These are phyloP conservation scores for Phytophthora boehmeriae DNA, from an alignment of 352 stramenopile genomes.

Conservation along the genomic window DNA sequence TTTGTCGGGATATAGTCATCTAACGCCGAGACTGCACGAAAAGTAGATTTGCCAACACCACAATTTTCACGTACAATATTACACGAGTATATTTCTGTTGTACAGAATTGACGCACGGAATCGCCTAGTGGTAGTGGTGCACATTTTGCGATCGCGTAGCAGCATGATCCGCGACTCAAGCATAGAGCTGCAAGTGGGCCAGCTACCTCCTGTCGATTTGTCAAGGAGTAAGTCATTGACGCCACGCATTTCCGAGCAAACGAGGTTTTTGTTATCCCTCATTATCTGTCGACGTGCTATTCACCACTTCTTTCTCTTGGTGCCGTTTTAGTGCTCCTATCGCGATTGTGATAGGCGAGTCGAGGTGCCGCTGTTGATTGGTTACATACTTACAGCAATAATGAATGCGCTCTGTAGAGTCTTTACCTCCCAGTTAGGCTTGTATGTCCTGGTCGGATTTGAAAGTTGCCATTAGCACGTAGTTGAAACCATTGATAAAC, in stretches of 20 bases:
- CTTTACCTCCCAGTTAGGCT: background rate
- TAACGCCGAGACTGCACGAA: background rate
- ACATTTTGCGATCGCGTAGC: slow-evolving; percentile 3
- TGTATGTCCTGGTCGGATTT: slow-evolving; percentile 6
- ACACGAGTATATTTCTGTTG: background rate
- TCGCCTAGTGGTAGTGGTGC: background rate
- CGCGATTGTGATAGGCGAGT: slow-evolving; percentile 6
- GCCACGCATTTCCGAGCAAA: slow-evolving; percentile 1
- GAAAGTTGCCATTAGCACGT: slow-evolving; percentile 12
- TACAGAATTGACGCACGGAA: background rate
- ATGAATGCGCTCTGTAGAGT: slow-evolving; percentile 1
- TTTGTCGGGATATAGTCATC: slow-evolving; percentile 1
- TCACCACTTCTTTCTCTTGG: slow-evolving; percentile 1
- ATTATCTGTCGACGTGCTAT: background rate
- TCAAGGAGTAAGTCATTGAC: slow-evolving; percentile 3
- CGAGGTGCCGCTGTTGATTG: slow-evolving; percentile 9
- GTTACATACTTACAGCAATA: slow-evolving; percentile 19
- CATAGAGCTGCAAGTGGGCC: slow-evolving; percentile 6
- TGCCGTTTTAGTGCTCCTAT: slow-evolving; percentile 3
- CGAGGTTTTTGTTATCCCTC: background rate
- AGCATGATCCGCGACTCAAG: slow-evolving; percentile 3
- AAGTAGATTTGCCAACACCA: background rate
- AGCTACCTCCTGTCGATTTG: slow-evolving; percentile 11
- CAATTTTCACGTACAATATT: background rate
- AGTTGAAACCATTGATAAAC: slow-evolving; percentile 11